phyloP scores from a whole-genome alignment of 495 filamentous ascomycete species.

The Podospora pseudoanserina region DNA sequence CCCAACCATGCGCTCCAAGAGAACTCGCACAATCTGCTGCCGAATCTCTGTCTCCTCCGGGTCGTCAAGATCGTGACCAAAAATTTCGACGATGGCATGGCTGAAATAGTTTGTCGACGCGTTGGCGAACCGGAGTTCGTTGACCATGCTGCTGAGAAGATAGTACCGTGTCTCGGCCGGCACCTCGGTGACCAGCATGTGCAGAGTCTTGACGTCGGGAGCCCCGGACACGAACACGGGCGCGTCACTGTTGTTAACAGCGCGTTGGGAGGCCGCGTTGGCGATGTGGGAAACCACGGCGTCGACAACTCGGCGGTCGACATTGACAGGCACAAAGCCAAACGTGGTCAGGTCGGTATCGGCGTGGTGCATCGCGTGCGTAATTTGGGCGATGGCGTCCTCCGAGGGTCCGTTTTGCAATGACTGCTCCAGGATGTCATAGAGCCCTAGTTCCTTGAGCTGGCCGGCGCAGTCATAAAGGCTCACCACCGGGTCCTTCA shows the following conservation, averaged over 20 bases:
- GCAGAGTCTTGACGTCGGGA: slow-evolving; percentile 70
- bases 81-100: slow-evolving; percentile 80
- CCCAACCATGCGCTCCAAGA: slow-evolving; percentile 82
- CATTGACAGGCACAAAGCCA: slow-evolving; percentile 59
- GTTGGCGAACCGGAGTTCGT: slow-evolving; percentile 88
- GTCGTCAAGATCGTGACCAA: slow-evolving; percentile 72
- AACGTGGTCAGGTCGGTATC: slow-evolving; percentile 54
- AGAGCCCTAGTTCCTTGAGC: slow-evolving; percentile 60
- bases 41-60: slow-evolving; percentile 77
- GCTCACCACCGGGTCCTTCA: slow-evolving; percentile 61
- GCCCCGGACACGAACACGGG: slow-evolving; percentile 65
- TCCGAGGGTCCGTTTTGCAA: slow-evolving; percentile 60
- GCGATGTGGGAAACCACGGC: slow-evolving; percentile 81
- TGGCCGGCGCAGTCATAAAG: slow-evolving; percentile 55
- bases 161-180: slow-evolving; percentile 79
- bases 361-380: slow-evolving; percentile 59
- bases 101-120: slow-evolving; percentile 91
- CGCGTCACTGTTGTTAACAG: slow-evolving; percentile 51
- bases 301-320: slow-evolving; percentile 71
- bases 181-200: slow-evolving; percentile 68
- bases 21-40: slow-evolving; percentile 81
- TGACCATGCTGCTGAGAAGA: slow-evolving; percentile 76
- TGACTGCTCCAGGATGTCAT: slow-evolving; percentile 62
- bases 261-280: slow-evolving; percentile 59
- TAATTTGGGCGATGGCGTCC: slow-evolving; percentile 66